Percentiles rank a stretch among this genome's conserved stretches.
phyloP scores from a whole-genome alignment of 2,329 filamentous ascomycete genomes.

The Fusarium agapanthi region DNA sequence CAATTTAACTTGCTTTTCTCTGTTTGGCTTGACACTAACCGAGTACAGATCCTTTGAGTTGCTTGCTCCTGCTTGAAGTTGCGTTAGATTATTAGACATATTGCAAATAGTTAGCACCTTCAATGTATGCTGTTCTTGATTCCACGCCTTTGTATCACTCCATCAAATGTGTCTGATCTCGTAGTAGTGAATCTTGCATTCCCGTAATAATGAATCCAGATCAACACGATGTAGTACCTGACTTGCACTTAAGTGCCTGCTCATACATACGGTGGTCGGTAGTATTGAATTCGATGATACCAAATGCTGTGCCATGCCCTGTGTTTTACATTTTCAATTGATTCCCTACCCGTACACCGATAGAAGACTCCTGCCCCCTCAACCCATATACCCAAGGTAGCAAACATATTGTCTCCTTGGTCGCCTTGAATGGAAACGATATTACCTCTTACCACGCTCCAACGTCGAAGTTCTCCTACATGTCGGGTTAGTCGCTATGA shows the following conservation, averaged over 20 bases:
- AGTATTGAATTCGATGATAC: constrained; percentile 16
- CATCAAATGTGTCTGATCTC: not conserved
- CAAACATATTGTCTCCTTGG: not conserved
- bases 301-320: constrained; percentile 33
- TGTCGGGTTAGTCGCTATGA: constrained; percentile 44
- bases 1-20: constrained; percentile 6
- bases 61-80: not conserved
- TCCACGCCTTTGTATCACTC: not conserved
- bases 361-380: constrained; percentile 31
- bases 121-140: not conserved
- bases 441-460: constrained; percentile 74
- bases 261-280: not conserved
- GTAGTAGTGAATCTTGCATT: not conserved
- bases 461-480: constrained; percentile 91
- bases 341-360: constrained; percentile 34
- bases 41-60: constrained; percentile 2
- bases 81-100: not conserved
- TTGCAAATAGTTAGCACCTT: not conserved
- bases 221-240: not conserved
- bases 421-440: not conserved
- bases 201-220: not conserved
- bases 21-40: constrained; percentile 31
- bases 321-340: constrained; percentile 45
- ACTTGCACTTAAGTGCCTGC: not conserved
- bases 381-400: constrained; percentile 31